Conservation (phyloP, 805 yeast genomes). For the Metschnikowia hibisci region DNA sequence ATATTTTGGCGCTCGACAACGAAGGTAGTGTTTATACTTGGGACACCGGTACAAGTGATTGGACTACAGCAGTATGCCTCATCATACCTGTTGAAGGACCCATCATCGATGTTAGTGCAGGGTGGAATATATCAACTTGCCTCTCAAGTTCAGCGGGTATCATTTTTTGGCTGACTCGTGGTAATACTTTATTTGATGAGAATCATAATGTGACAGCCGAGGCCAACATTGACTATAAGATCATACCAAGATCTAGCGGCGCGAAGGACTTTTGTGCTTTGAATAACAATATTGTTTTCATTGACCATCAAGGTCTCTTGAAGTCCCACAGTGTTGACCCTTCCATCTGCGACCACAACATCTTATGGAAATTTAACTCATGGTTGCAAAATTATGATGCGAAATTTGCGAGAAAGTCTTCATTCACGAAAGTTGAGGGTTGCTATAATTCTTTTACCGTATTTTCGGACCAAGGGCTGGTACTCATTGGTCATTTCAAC, state of each 20-base stretch:
- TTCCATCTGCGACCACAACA: too few species aligned
- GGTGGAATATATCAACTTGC: slow-evolving; percentile 62
- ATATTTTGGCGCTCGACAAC: slow-evolving; percentile 57
- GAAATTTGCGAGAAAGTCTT: slow-evolving; percentile 20
- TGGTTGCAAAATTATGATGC: slow-evolving; percentile 24
- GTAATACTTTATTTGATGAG: slow-evolving; percentile 15
- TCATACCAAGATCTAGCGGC: slow-evolving; percentile 38
- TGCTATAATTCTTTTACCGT: slow-evolving; percentile 52
- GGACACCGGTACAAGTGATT: slow-evolving; percentile 43
- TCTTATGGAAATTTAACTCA: slow-evolving; percentile 30
- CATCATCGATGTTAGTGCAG: slow-evolving; percentile 53
- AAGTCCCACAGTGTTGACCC: slow-evolving; percentile 21
- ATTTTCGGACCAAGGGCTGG: slow-evolving; percentile 49
- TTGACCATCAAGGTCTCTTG: slow-evolving; percentile 43
- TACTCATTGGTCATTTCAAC: slow-evolving; percentile 12
- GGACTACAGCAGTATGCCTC: slow-evolving; percentile 41
- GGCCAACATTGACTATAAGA: slow-evolving; percentile 34
- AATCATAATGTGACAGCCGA: slow-evolving; percentile 16
- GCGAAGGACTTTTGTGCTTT: slow-evolving; percentile 56
- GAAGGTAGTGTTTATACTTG: slow-evolving; percentile 52
- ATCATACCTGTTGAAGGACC: slow-evolving; percentile 30
- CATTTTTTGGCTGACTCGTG: slow-evolving; percentile 51
- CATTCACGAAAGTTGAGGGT: slow-evolving; percentile 51
- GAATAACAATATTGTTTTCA: slow-evolving; percentile 47
- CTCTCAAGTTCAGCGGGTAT: slow-evolving; percentile 49